Percentiles rank a stretch among this genome's conserved stretches.
Conservation (phyloP, 2,329 filamentous ascomycete species). For the Beauveria bassiana region DNA sequence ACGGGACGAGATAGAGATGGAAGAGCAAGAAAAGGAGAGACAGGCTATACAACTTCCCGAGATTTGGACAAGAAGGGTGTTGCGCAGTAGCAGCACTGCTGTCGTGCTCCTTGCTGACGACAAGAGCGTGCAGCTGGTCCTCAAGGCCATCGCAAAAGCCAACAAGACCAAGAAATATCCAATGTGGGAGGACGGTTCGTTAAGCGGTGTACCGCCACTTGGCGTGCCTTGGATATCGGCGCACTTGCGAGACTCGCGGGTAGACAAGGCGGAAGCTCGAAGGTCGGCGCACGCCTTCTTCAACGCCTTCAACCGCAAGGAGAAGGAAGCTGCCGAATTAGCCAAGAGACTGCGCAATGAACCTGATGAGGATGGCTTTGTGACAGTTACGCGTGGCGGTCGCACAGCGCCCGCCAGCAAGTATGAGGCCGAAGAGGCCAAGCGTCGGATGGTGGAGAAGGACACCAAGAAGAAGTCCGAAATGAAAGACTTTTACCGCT, state of each 20-base stretch:
- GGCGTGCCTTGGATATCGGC: slow-evolving; percentile 51
- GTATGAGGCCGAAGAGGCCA: slow-evolving; percentile 59
- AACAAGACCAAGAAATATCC: slow-evolving; percentile 53
- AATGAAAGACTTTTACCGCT: slow-evolving; percentile 71
- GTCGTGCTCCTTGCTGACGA: slow-evolving; percentile 79
- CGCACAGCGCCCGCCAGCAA: slow-evolving; percentile 64
- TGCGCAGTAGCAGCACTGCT: slow-evolving; percentile 68
- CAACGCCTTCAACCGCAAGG: slow-evolving; percentile 66
- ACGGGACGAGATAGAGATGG: slow-evolving; percentile 43
- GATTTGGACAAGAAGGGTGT: slow-evolving; percentile 65
- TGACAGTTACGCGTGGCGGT: slow-evolving; percentile 80
- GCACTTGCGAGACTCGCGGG: slow-evolving; percentile 66
- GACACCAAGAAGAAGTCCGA: slow-evolving; percentile 54
- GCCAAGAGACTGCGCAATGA: slow-evolving; percentile 63
- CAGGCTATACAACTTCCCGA: slow-evolving; percentile 57
- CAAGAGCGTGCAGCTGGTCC: slow-evolving; percentile 64
- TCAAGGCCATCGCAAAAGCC: slow-evolving; percentile 65
- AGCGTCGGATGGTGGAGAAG: slow-evolving; percentile 54
- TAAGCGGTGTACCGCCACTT: slow-evolving; percentile 47
- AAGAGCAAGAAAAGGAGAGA: slow-evolving; percentile 46
- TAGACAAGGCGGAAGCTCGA: slow-evolving; percentile 59
- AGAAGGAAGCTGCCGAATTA: slow-evolving; percentile 53
- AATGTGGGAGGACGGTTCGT: slow-evolving; percentile 59
- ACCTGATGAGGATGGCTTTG: slow-evolving; percentile 91
- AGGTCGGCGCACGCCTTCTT: slow-evolving; percentile 78